Conservation (phyloP, 1,139 yeast genomes). For the Debaryomyces coudertii region DNA sequence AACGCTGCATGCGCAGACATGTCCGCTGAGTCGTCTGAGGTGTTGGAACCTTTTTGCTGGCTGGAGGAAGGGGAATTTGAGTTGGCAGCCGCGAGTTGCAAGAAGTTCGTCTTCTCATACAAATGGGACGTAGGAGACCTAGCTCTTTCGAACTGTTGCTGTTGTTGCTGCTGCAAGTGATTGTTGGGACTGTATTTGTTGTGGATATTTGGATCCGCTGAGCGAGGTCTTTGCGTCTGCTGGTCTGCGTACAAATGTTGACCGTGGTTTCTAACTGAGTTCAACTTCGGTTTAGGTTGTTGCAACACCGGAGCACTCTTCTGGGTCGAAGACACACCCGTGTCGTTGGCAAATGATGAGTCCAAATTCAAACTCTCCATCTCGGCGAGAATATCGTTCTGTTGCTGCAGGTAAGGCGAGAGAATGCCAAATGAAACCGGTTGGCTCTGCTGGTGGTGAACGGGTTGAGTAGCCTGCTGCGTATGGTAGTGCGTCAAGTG, state of each 20-base stretch:
- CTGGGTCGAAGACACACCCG: conserved; percentile 11
- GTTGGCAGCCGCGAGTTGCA: conserved; percentile 47
- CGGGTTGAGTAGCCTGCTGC: conserved; percentile 12
- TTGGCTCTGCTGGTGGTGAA: conserved; percentile 12
- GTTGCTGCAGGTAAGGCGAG: conserved; percentile 18
- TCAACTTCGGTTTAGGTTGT: conserved; percentile 45
- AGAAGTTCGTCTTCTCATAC: conserved; percentile 47
- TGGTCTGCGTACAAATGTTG: conserved; percentile 34
- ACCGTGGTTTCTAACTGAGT: conserved; percentile 24
- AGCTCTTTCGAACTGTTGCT: conserved; percentile 35
- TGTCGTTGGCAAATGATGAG: conserved; percentile 15
- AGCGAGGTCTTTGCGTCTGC: conserved; percentile 42
- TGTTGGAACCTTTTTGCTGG: conserved; percentile 24
- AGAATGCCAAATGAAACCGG: conserved; percentile 11
- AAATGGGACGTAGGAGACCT: conserved; percentile 50
- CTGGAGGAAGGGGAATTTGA: conserved; percentile 25
- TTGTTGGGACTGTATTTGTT: conserved; percentile 13
- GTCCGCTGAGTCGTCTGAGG: conserved; percentile 35
- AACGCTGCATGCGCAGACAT: conserved; percentile 46
- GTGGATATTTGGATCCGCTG: conserved; percentile 43
- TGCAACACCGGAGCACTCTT: conserved; percentile 22
- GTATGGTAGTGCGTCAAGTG: conserved; percentile 26
- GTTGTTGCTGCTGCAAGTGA: conserved; percentile 22
- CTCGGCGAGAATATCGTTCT: conserved; percentile 28
- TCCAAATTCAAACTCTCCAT: conserved; percentile 35